Percentiles rank a stretch among this genome's conserved stretches.
These are phyloP conservation scores for Tuber calosporum DNA, from an alignment of 495 filamentous ascomycete species.

Conservation along the genomic window DNA sequence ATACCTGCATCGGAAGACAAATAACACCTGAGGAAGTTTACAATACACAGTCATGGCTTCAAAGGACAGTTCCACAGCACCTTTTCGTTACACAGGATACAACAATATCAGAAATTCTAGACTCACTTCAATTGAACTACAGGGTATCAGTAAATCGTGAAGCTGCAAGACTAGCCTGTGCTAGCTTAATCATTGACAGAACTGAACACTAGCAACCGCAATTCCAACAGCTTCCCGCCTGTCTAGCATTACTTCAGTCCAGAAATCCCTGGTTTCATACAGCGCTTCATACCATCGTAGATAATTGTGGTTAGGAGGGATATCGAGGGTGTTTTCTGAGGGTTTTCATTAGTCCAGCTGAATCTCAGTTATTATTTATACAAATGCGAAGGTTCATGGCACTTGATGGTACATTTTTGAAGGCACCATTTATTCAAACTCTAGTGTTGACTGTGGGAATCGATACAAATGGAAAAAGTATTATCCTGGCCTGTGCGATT, in stretches of 20 bases:
- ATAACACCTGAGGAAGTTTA: not conserved
- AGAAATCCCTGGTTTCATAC: conserved; percentile 4
- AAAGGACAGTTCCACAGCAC: not conserved
- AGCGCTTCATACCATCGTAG: conserved; percentile 5
- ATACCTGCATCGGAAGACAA: conserved; percentile 1
- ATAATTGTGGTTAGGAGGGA: not conserved
- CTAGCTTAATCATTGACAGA: conserved; percentile 11
- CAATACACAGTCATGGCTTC: conserved; percentile 17
- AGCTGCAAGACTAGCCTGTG: conserved; percentile 3
- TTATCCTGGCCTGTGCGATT: conserved; percentile 19
- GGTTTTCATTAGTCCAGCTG: conserved; percentile 16
- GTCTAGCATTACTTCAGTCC: conserved; percentile 1
- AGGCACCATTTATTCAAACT: conserved; percentile 13
- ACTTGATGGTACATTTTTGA: conserved; percentile 20
- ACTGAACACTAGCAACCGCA: conserved; percentile 5
- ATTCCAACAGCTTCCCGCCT: conserved; percentile 14
- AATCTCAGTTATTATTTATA: conserved; percentile 14
- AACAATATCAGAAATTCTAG: conserved; percentile 5
- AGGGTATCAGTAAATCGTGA: conserved; percentile 1
- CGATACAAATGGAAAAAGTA: conserved; percentile 15
- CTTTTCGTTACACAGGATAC: conserved; percentile 16
- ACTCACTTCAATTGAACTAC: conserved; percentile 9
- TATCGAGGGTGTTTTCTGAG: conserved; percentile 2
- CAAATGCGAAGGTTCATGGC: conserved; percentile 18
- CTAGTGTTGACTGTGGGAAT: conserved; percentile 15